Percentiles rank a stretch among this genome's conserved stretches.
Evolutionary conservation across 1,139 yeast species (phyloP).

Genomic region (Candida dubliniensis): DNA sequence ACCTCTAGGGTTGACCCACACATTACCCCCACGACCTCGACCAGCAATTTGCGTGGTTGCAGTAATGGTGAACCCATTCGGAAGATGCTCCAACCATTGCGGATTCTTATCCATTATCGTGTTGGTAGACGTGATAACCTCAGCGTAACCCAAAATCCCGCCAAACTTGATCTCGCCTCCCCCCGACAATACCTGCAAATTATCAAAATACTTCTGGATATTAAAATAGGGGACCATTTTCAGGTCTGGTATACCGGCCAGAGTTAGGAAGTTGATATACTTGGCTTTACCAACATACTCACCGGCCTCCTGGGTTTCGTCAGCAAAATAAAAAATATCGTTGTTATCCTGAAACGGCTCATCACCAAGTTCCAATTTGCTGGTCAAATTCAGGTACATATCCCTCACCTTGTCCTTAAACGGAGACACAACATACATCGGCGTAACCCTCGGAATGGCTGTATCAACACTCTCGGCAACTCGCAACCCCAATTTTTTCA

Average conservation of each 20-base stretch:
- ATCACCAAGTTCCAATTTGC: constrained; percentile 44
- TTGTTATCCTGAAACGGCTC: constrained; percentile 49
- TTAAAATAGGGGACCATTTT: constrained; percentile 72
- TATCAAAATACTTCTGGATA: constrained; percentile 52
- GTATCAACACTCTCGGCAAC: constrained; percentile 54
- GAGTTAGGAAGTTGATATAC: constrained; percentile 47
- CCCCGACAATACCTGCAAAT: constrained; percentile 34
- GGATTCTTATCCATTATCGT: constrained; percentile 75
- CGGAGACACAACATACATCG: constrained; percentile 48
- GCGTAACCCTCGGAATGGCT: constrained; percentile 69
- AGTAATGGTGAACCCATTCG: constrained; percentile 69
- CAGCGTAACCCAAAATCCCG: constrained; percentile 68
- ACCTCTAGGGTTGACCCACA: constrained; percentile 94
- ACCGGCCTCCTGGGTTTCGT: constrained; percentile 20
- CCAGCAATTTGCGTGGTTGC: constrained; percentile 90
- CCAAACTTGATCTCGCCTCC: constrained; percentile 50
- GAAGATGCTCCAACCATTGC: constrained; percentile 54
- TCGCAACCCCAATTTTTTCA: constrained; percentile 62
- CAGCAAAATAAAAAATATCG: constrained; percentile 54
- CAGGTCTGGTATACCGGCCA: constrained; percentile 44
- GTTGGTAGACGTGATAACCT: constrained; percentile 87
- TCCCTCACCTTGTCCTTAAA: constrained; percentile 21
- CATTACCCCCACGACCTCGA: constrained; percentile 91
- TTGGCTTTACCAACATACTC: constrained; percentile 30
- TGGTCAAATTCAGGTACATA: constrained; percentile 30